These are phyloP conservation scores for Syzygium jambos DNA, from an alignment of 345 rosid genomes.

Conservation along the genomic window DNA sequence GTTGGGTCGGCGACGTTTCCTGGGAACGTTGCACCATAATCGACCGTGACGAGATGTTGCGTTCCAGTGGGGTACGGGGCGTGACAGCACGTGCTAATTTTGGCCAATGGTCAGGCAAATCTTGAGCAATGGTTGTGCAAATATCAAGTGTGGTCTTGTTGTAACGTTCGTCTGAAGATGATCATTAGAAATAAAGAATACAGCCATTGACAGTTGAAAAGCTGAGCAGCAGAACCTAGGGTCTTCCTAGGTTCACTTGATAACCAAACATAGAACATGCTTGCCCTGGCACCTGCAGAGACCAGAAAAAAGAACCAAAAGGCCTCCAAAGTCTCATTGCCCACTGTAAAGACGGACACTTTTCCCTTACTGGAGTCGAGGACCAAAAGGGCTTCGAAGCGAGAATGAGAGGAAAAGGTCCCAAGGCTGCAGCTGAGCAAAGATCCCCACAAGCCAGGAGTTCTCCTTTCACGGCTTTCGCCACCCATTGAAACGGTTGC, in stretches of 20 bases:
- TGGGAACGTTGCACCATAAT: no score
- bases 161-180: no score
- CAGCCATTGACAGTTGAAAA: no score
- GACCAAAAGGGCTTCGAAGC: slow-evolving; percentile 18
- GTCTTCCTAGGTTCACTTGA: slow-evolving; percentile 56
- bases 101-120: no score
- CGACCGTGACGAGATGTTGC: no score
- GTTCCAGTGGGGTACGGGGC: no score
- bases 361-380: slow-evolving; percentile 51
- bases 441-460: slow-evolving; percentile 50
- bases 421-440: slow-evolving; percentile 61
- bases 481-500: slow-evolving; percentile 64
- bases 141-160: no score
- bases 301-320: slow-evolving; percentile 18
- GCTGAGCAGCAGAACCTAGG: slow-evolving; percentile 23
- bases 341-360: slow-evolving; percentile 47
- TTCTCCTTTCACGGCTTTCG: slow-evolving; percentile 79
- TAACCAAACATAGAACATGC: slow-evolving; percentile 4
- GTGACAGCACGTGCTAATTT: no score
- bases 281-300: slow-evolving; percentile 29
- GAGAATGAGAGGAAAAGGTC: slow-evolving; percentile 30
- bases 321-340: slow-evolving; percentile 20
- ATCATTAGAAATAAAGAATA: no score
- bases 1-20: no score
- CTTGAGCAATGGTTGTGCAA: no score